Evolutionary conservation across 2,329 filamentous ascomycete species (phyloP).

Genomic region (Thielaviopsis musarum): DNA sequence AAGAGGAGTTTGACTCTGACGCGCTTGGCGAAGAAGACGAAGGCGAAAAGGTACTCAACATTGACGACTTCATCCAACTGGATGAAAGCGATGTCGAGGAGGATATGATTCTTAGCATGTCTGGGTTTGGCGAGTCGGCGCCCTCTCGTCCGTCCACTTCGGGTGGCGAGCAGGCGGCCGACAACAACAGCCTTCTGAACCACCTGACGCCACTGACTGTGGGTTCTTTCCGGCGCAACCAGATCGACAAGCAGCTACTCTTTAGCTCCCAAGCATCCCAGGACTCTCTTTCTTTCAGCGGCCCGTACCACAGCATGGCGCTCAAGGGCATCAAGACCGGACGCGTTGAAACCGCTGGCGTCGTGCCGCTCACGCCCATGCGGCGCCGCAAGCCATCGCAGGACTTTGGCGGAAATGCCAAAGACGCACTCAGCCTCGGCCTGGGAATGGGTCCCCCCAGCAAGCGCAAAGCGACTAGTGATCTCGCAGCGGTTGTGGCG

Average conservation of each 20-base stretch:
- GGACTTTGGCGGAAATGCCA: conserved; percentile 31
- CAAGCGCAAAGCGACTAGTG: conserved; percentile 38
- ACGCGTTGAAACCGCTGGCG: conserved; percentile 42
- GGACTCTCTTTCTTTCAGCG: conserved; percentile 44
- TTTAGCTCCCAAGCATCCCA: conserved; percentile 42
- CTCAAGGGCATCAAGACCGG: conserved; percentile 48
- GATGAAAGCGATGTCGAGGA: conserved; percentile 40
- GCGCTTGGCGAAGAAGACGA: conserved; percentile 40
- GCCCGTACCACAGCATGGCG: conserved; percentile 41
- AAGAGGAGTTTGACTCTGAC: conserved; percentile 33
- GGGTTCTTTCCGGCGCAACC: conserved; percentile 59
- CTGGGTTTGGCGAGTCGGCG: conserved; percentile 34
- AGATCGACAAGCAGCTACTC: conserved; percentile 44
- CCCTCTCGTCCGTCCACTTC: conserved; percentile 33
- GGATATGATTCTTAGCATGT: conserved; percentile 17
- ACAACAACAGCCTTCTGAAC: conserved; percentile 30
- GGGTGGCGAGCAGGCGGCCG: conserved; percentile 19
- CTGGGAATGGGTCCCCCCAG: conserved; percentile 20
- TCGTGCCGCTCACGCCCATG: conserved; percentile 50
- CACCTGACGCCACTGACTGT: conserved; percentile 51
- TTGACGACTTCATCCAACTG: conserved; percentile 57
- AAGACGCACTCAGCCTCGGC: conserved; percentile 20
- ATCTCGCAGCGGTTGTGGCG: conserved; percentile 13
- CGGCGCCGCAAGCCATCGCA: conserved; percentile 38
- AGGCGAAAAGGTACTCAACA: conserved; percentile 44